These are phyloP conservation scores for Diaporthe citriasiana DNA, from an alignment of 2,329 filamentous ascomycete species.

Conservation along the genomic window DNA sequence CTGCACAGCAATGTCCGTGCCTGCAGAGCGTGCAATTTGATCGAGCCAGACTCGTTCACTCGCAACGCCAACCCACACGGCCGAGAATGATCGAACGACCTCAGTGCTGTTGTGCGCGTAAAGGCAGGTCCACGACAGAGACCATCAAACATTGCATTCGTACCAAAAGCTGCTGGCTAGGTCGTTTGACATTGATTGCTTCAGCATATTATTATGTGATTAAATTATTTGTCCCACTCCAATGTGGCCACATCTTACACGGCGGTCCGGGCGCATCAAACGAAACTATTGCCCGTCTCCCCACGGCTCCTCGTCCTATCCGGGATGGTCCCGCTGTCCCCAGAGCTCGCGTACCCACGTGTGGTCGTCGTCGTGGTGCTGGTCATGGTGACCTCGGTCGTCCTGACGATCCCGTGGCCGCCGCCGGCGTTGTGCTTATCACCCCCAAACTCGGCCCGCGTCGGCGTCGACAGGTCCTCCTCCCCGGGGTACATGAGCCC, in stretches of 20 bases:
- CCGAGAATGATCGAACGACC: background rate
- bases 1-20: background rate
- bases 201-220: conserved; percentile 25
- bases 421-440: background rate
- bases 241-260: background rate
- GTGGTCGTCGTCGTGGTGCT: conserved; percentile 12
- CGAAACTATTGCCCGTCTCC: conserved; percentile 19
- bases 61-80: too few species aligned
- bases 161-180: background rate
- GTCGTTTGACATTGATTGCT: background rate
- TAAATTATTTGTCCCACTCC: background rate
- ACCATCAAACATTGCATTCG: background rate
- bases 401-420: conserved; percentile 1
- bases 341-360: conserved; percentile 28
- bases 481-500: conserved; percentile 18
- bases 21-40: background rate
- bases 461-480: conserved; percentile 13
- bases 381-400: conserved; percentile 17
- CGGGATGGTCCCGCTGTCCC: conserved; percentile 23
- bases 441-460: background rate
- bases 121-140: background rate
- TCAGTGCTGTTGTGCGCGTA: too few species aligned
- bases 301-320: conserved; percentile 18
- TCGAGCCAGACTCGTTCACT: background rate
- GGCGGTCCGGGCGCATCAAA: background rate